Evolutionary conservation across 164 flowering plant genomes (phyloP).

Genomic region (Umbellularia californica): DNA sequence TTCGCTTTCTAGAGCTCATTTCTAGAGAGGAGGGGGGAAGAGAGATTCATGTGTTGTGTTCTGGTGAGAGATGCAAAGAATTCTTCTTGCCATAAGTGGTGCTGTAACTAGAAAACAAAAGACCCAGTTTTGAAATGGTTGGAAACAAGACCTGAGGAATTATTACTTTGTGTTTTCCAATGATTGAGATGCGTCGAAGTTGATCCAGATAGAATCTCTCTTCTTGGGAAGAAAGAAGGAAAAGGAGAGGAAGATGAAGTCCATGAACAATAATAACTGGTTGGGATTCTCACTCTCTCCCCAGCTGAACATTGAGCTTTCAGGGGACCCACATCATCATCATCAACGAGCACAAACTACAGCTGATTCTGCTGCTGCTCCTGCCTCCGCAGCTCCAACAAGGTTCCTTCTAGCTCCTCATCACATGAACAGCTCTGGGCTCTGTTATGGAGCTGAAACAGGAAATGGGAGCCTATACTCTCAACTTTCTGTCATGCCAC

Average conservation of each 20-base stretch:
- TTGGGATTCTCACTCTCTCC: constrained; percentile 88
- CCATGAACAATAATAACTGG: constrained; percentile 59
- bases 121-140: constrained; percentile 15
- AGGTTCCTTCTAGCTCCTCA: constrained; percentile 36
- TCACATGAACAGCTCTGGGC: constrained; percentile 29
- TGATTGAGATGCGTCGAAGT: constrained; percentile 48
- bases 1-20: constrained; percentile 26
- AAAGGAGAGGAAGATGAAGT: constrained; percentile 48
- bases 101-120: constrained; percentile 39
- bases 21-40: constrained; percentile 18
- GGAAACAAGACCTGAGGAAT: constrained; percentile 16
- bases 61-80: constrained; percentile 4
- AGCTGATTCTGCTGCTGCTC: constrained; percentile 9
- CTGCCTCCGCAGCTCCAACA: constrained; percentile 38
- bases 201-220: constrained; percentile 6
- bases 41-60: constrained; percentile 15
- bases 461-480: constrained; percentile 38
- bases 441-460: constrained; percentile 36
- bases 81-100: constrained; percentile 23
- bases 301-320: constrained; percentile 58
- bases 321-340: constrained; percentile 36
- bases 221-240: constrained; percentile 2
- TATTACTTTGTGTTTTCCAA: constrained; percentile 52
- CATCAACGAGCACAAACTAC: constrained; percentile 20
- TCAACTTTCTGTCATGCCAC: constrained; percentile 64